Conservation (phyloP, 2,329 filamentous ascomycete genomes). For the Fusarium brevicatenulatum region DNA sequence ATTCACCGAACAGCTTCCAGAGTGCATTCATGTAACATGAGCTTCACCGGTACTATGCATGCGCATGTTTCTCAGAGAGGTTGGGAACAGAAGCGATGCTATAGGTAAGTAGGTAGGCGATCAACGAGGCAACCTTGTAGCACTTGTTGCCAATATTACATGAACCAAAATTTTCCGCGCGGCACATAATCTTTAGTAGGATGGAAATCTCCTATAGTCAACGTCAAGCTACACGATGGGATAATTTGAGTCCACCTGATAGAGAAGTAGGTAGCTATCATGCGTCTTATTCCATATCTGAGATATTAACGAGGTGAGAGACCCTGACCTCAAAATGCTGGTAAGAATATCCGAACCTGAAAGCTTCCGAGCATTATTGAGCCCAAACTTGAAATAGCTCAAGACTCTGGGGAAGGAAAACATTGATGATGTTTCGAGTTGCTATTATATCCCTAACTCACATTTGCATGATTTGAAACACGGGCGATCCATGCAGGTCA, state of each 20-base stretch:
- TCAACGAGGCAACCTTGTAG: background rate
- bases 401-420: background rate
- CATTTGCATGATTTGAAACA: conserved; percentile 4
- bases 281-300: background rate
- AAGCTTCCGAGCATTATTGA: background rate
- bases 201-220: background rate
- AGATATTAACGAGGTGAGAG: background rate
- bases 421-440: background rate
- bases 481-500: conserved; percentile 19
- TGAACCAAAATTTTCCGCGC: background rate
- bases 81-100: background rate
- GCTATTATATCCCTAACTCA: background rate
- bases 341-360: background rate
- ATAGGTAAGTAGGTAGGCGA: background rate
- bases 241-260: background rate
- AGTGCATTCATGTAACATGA: background rate
- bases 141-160: background rate
- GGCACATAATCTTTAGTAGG: background rate
- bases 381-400: background rate
- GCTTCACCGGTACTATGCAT: background rate
- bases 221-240: background rate
- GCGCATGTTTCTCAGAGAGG: background rate
- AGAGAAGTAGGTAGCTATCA: background rate
- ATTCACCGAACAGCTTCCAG: background rate
- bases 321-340: background rate